These are phyloP conservation scores for Pterocarpus macrocarpus DNA, from an alignment of 306 rosid genomes.

Conservation along the genomic window DNA sequence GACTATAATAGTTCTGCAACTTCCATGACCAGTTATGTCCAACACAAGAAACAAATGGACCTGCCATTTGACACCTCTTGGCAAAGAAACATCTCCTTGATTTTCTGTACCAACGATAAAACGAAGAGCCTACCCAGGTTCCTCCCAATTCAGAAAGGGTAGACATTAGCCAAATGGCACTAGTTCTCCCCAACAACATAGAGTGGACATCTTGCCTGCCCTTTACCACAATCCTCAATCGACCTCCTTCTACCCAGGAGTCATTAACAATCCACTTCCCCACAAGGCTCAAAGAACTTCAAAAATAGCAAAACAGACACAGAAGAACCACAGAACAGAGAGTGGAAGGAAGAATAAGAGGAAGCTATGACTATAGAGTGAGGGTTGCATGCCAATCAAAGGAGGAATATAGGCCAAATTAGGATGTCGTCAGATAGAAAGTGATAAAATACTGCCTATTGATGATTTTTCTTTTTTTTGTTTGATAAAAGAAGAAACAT, in stretches of 20 bases:
- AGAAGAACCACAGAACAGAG: background rate
- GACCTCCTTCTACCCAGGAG: slow-evolving; percentile 5
- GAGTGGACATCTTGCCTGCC: background rate
- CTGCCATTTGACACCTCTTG: background rate
- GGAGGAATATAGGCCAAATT: slow-evolving; percentile 9
- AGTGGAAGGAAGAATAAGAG: background rate
- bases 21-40: slow-evolving; percentile 1
- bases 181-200: background rate
- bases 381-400: slow-evolving; percentile 32
- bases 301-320: slow-evolving; percentile 3
- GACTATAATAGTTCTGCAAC: background rate
- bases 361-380: slow-evolving; percentile 2
- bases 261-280: slow-evolving; percentile 3
- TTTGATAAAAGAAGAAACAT: too few relatives aligned
- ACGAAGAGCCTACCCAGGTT: background rate
- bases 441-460: background rate
- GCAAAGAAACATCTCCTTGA: background rate
- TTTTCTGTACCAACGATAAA: too few relatives aligned
- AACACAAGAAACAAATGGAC: background rate
- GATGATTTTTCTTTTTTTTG: too few relatives aligned
- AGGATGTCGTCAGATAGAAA: slow-evolving; percentile 3
- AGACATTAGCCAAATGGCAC: background rate
- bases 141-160: slow-evolving; percentile 6
- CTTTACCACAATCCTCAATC: slow-evolving; percentile 6
- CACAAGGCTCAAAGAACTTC: background rate